These are phyloP conservation scores for barrel medic (Medicago truncatula) DNA, from an alignment of 306 rosid genomes.

Conservation along the genomic window DNA sequence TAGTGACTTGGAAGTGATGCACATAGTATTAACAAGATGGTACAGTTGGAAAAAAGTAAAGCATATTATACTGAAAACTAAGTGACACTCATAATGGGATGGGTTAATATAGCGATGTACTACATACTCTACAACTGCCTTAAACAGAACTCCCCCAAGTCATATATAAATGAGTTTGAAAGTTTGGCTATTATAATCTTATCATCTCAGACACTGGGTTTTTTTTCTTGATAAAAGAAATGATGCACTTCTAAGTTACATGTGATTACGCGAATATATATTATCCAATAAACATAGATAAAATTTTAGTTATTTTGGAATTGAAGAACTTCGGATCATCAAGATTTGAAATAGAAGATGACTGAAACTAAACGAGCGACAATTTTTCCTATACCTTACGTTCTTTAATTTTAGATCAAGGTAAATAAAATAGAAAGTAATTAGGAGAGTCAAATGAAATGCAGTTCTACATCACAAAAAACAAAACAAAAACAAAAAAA, in stretches of 20 bases:
- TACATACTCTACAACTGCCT: not conserved
- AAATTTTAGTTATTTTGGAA: not conserved
- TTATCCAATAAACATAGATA: not conserved
- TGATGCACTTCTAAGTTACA: not conserved
- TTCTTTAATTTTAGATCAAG: slow-evolving; percentile 2
- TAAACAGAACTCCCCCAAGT: not conserved
- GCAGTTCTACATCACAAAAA: not conserved
- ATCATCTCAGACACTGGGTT: not conserved
- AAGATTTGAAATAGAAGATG: not conserved
- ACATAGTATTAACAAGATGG: not conserved
- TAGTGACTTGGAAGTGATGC: not conserved
- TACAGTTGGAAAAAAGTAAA: not conserved
- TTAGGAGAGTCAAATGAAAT: slow-evolving; percentile 20
- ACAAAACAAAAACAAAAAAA: not conserved
- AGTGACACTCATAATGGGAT: not conserved
- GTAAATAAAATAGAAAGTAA: slow-evolving; percentile 25
- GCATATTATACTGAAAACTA: not conserved
- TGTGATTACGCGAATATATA: not conserved
- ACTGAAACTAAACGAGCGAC: no score
- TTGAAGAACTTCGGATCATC: not conserved
- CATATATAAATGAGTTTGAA: not conserved
- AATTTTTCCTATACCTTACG: not conserved
- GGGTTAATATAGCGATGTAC: not conserved
- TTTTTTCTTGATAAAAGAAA: not conserved
- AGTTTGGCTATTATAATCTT: slow-evolving; percentile 7